A percentile compares a stretch with the other conserved stretches of the same genome.
Conservation (phyloP, 1,139 yeast species). For the Suhomyces atakaporum region DNA sequence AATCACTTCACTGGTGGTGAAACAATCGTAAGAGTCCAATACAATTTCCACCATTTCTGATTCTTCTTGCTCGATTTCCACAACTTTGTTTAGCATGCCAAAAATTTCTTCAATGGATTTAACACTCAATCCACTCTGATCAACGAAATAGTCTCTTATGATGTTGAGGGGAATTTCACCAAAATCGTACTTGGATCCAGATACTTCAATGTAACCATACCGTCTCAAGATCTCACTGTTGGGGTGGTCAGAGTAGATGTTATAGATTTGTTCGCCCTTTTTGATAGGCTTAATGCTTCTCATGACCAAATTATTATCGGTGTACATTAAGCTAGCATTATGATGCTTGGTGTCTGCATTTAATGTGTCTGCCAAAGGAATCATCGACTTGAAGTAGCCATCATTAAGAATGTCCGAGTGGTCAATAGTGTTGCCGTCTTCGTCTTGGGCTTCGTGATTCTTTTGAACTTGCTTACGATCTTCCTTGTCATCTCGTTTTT, state of each 20-base stretch:
- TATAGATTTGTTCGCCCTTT: constrained; percentile 74
- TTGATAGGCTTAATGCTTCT: constrained; percentile 61
- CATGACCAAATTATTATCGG: constrained; percentile 58
- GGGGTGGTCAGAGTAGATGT: constrained; percentile 89
- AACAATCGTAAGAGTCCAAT: constrained; percentile 63
- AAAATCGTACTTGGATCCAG: constrained; percentile 76
- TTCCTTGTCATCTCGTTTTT: not conserved
- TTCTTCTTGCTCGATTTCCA: constrained; percentile 35
- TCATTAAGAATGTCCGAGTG: constrained; percentile 28
- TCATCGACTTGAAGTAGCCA: constrained; percentile 75
- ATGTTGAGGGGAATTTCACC: constrained; percentile 64
- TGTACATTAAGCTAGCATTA: constrained; percentile 69
- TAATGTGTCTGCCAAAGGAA: constrained; percentile 86
- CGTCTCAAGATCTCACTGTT: constrained; percentile 84
- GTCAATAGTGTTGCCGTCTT: constrained; percentile 1
- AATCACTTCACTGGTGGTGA: constrained; percentile 53
- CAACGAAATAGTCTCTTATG: constrained; percentile 38
- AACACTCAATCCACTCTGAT: constrained; percentile 21
- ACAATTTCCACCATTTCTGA: constrained; percentile 50
- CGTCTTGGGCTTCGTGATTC: constrained; percentile 8
- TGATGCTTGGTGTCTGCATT: constrained; percentile 82
- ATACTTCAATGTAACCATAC: constrained; percentile 84
- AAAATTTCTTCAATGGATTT: constrained; percentile 33
- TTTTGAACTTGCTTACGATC: constrained; percentile 6
- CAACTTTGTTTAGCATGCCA: constrained; percentile 26